Base-by-base conservation (phyloP, 163 green algal species). In the Chlorella variabilis region DNA sequence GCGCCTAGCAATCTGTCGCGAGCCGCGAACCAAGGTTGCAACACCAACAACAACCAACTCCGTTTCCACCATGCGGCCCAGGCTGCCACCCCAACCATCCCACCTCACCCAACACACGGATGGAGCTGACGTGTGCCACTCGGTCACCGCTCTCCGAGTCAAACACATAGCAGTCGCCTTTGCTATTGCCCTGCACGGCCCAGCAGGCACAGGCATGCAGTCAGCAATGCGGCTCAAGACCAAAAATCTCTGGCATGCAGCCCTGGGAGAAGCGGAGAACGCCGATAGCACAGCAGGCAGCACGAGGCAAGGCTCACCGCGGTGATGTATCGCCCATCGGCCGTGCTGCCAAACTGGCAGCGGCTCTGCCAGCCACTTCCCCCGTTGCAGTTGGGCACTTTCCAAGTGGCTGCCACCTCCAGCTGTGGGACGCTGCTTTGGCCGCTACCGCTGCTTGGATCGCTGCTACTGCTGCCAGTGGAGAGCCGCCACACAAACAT, bases 161-260 rank as follows among this genome's bases (percentile, higher is more conserved):
- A 63, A 84, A 91, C 29, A 94, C 87, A 29, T 83, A 89, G 18
- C 86, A 87, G 61, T 89, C 84, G 6, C 87, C 89, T 27, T n/a
- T 61, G 45, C 34, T 79, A 76, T 91, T 92, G 54, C 87, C 89
- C 85, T 89, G 80, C 49, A 79, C 7, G 51, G 8, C 25, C 45
- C 11, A 29, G 68, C 68, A 76, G 39, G 39, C 36, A 58, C 21
- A n/a, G 25, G 38, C 38, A 45, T 25, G 23, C 33, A 11, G 29
- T 34, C 34, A 31, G 34, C 45, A 54, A 15, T 54, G 45, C 45
- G 11, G 45, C 45, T 54, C n/a, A n/a, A n/a, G n/a, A n/a, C n/a
- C n/a, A n/a, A n/a, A n/a, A n/a, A n/a, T n/a, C n/a, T n/a, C n/a
- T n/a, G n/a, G n/a, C n/a, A n/a, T n/a, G n/a, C n/a, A n/a, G n/a